These are phyloP conservation scores for Alternaria ventricosa DNA, from an alignment of 2,329 filamentous ascomycete species.

Conservation along the genomic window DNA sequence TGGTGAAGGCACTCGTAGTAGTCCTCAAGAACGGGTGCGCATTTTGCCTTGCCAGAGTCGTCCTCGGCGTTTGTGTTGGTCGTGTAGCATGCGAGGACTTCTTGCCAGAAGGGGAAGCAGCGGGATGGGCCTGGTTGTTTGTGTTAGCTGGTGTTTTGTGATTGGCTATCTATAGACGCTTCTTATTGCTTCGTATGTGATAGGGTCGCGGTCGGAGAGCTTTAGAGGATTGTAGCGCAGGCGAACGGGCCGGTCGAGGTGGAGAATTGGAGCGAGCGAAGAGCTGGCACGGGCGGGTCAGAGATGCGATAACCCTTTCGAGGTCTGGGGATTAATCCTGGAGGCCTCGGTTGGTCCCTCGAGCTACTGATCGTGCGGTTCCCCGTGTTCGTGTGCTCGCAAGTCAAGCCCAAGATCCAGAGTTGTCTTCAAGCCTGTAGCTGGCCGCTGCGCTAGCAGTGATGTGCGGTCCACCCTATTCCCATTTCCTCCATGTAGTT, in stretches of 20 bases:
- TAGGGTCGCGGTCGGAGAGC: not conserved
- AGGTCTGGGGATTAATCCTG: no score
- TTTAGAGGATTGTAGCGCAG: not conserved
- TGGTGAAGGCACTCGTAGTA: conserved; percentile 99
- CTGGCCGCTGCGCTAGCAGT: no score
- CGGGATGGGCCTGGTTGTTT: conserved; percentile 66
- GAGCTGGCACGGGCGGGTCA: no score
- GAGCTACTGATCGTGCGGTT: no score
- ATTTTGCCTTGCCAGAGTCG: conserved; percentile 84
- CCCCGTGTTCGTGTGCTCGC: no score
- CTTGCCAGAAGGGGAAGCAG: conserved; percentile 99
- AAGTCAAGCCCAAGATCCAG: no score
- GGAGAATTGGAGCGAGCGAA: not conserved
- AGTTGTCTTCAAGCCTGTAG: no score
- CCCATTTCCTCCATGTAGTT: no score
- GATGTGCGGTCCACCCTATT: no score
- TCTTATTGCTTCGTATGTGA: not conserved
- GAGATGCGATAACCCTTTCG: no score
- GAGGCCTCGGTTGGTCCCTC: no score
- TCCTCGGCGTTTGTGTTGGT: conserved; percentile 86
- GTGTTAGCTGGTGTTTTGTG: not conserved
- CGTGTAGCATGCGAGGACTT: conserved; percentile 97
- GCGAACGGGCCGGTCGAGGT: no score
- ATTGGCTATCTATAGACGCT: not conserved
- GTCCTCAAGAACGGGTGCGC: conserved; percentile 83